phyloP scores from a whole-genome alignment of 2,329 filamentous ascomycete species.

The Colletotrichum coccodes region DNA sequence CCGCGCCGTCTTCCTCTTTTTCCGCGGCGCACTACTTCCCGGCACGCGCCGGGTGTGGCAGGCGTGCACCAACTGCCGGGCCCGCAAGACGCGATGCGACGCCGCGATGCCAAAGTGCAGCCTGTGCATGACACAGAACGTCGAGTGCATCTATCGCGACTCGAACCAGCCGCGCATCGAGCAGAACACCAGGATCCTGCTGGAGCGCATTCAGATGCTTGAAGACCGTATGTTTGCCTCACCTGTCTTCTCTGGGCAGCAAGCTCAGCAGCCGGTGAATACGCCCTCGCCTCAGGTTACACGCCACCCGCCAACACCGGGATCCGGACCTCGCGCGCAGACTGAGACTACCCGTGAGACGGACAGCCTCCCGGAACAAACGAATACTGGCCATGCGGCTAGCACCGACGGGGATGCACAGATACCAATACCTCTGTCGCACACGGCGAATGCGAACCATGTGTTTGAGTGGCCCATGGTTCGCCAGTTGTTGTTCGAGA shows the following conservation, averaged over 20 bases:
- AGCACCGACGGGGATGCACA: neutral
- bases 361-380: neutral
- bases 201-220: slow-evolving; percentile 42
- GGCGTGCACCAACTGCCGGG: slow-evolving; percentile 42
- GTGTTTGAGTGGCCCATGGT: slow-evolving; percentile 38
- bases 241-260: slow-evolving; percentile 17
- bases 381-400: neutral
- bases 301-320: slow-evolving; percentile 2
- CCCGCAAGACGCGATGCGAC: slow-evolving; percentile 44
- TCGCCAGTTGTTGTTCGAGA: slow-evolving; percentile 30
- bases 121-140: slow-evolving; percentile 39
- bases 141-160: slow-evolving; percentile 43
- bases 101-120: slow-evolving; percentile 41
- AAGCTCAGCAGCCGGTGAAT: neutral
- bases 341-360: neutral
- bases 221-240: slow-evolving; percentile 39
- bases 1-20: slow-evolving; percentile 20
- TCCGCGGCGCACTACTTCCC: slow-evolving; percentile 26
- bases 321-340: neutral
- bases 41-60: slow-evolving; percentile 36
- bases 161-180: slow-evolving; percentile 41
- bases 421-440: slow-evolving; percentile 34
- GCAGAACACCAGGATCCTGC: slow-evolving; percentile 39
- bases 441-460: slow-evolving; percentile 39
- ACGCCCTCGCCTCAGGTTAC: neutral